Percentiles rank a stretch among this genome's conserved stretches.
Evolutionary conservation across 495 filamentous ascomycete species (phyloP).

Genomic region (Podospora tetraspora): DNA sequence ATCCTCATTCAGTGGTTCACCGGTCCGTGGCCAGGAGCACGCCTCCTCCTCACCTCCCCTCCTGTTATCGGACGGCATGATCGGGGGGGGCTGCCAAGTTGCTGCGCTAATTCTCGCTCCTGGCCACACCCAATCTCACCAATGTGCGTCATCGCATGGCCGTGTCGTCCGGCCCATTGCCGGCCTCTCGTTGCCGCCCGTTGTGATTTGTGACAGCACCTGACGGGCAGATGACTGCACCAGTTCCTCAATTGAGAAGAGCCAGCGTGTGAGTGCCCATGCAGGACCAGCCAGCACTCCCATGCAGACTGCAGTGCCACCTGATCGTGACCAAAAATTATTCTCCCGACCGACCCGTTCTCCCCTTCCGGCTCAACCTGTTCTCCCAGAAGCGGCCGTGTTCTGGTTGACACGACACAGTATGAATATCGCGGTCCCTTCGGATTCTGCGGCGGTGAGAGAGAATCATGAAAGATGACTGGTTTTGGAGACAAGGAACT

Average conservation of each 20-base stretch:
- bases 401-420: neutral
- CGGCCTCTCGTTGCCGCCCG: no score
- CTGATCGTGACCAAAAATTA: slow-evolving; percentile 1
- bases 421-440: neutral
- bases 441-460: neutral
- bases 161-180: neutral
- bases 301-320: slow-evolving; percentile 8
- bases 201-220: neutral
- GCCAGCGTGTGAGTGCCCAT: neutral
- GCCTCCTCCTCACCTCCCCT: neutral
- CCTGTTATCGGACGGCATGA: slow-evolving; percentile 3
- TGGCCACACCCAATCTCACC: neutral
- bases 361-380: neutral
- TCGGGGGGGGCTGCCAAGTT: slow-evolving; percentile 9
- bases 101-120: slow-evolving; percentile 4
- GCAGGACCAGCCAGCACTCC: slow-evolving; percentile 5
- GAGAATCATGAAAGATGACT: neutral
- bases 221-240: neutral
- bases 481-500: neutral
- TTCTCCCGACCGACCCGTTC: neutral
- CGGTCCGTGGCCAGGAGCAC: neutral
- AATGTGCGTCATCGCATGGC: slow-evolving; percentile 10
- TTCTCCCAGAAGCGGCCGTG: neutral
- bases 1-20: neutral
- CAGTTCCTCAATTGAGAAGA: neutral